Base-by-base conservation (phyloP, 345 rosid genomes). In the Syzygium jambos region DNA sequence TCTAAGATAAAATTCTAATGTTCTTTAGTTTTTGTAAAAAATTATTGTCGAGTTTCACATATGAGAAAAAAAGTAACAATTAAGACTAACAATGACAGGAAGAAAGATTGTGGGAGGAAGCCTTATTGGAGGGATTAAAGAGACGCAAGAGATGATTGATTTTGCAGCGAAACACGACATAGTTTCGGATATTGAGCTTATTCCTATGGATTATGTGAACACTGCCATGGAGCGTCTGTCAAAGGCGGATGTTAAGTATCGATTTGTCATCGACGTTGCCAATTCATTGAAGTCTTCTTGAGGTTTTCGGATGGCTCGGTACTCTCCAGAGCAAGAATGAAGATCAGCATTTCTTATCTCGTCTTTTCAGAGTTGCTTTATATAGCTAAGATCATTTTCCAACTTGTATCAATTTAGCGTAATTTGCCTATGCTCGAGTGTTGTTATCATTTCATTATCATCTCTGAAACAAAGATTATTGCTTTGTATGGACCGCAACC, bases 91-190 rank as follows among this genome's bases (percentile, higher is more conserved):
- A 0, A 34, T 68, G 43, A 34, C 89, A 88, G 93, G 90, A 4
- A 88, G 92, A 54, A 92, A 89, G 88, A 29, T 86, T 2, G 86
- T 91, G 5, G 86, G 52, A 2, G 92, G 91, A 17, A 89, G 92
- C 7, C 6, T 34, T 1, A 86, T 55, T 1, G 92, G 91, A 34
- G 93, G 90, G 17, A 86, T 90, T 61, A 89, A 90, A 68, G 94
- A 92, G 89, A 92, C 91, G 1, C 93, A 89, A 65, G 93, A 91
- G 41, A 90, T 88, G 91, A 25, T 90, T 29, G 86, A 91, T 84
- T 89, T 87, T 30, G 89, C 90, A 3, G 89, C 90, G 15, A 77
- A 89, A 51, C 91, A 89, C 11, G 49, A 83, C 87, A 87, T 90
- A 46, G 85, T 85, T 2, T 68, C 91, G 0, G 87, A 87, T 73